These are phyloP conservation scores for Melaleuca quinquenervia DNA, from an alignment of 345 rosid genomes.

Conservation along the genomic window DNA sequence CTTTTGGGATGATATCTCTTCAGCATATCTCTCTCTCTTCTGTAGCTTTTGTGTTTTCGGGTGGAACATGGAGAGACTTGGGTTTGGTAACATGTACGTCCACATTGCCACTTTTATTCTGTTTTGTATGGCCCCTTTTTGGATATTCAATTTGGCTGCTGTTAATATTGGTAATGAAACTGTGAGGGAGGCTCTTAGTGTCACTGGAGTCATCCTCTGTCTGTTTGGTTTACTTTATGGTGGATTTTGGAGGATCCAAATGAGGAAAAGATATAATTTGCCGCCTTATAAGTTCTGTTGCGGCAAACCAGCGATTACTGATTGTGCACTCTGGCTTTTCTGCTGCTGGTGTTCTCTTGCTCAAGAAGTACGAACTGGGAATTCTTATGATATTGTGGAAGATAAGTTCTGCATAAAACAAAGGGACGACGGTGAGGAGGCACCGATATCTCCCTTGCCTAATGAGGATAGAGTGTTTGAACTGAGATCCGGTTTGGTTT, in stretches of 20 bases:
- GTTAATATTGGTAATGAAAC: conserved; percentile 55
- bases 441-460: conserved; percentile 34
- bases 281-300: conserved; percentile 72
- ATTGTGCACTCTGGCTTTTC: conserved; percentile 72
- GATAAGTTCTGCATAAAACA: conserved; percentile 32
- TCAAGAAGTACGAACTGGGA: conserved; percentile 81
- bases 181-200: conserved; percentile 48
- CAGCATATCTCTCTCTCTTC: conserved; percentile 75
- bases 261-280: conserved; percentile 73
- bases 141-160: conserved; percentile 87
- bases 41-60: conserved; percentile 89
- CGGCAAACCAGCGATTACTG: conserved; percentile 38
- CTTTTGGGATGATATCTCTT: conserved; percentile 78
- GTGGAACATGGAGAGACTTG: conserved; percentile 96
- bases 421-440: conserved; percentile 2
- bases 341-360: conserved; percentile 96
- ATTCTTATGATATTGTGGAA: conserved; percentile 57
- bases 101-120: conserved; percentile 81
- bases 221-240: conserved; percentile 78
- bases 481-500: conserved; percentile 18
- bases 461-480: conserved; percentile 28
- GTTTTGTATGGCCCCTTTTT: conserved; percentile 87
- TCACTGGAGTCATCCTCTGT: conserved; percentile 72
- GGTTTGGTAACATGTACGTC: conserved; percentile 94
- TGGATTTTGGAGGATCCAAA: conserved; percentile 96